Base-by-base conservation (phyloP, 2,329 filamentous ascomycete genomes). In the Penicillium sp. region DNA sequence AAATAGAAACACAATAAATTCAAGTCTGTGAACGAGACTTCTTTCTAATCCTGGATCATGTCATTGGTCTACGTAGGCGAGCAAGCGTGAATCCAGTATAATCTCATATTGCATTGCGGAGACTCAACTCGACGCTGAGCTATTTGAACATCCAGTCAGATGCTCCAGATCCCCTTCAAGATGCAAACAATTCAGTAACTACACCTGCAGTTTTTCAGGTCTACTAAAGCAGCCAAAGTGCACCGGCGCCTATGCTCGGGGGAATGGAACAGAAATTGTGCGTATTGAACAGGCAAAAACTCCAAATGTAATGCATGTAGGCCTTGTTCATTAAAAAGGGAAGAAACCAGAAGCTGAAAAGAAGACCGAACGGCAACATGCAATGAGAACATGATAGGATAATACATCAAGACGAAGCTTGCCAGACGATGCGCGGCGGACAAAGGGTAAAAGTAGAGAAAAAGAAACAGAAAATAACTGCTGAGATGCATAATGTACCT, bases 401-500 rank as follows among this genome's bases (percentile, higher is more conserved):
- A 35, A 56, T 48, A 31, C 41, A 44, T 38, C n/a, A 64, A 58
- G 44, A 38, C 49, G 58, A 64, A 68, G 64, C 61, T 65, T 67
- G 64, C 64, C 65, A 64, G 57, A 53, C 64, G 63, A 60, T 38
- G 55, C 55, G 45, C 41, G 58, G 56, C 47, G 30, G 47, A 29
- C 7, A 26, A 50, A 23, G 15, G n/a, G 35, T 38, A 38, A 51
- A 57, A 55, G 30, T 23, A 58, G 23, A 52, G 56, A 29, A 31
- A 62, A 56, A 50, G 50, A 44, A 47, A 66, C 26, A 58, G 46
- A 60, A 56, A 29, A 51, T 44, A 30, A 45, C 46, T 55, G 60
- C 63, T 59, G 57, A 60, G 61, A 60, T 62, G 62, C 53, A 62
- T 53, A 62, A 63, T 65, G 56, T 64, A 60, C 63, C 54, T 59